Base-by-base conservation (phyloP, 2,329 filamentous ascomycete genomes). In the Lasiodiplodia sp. region DNA sequence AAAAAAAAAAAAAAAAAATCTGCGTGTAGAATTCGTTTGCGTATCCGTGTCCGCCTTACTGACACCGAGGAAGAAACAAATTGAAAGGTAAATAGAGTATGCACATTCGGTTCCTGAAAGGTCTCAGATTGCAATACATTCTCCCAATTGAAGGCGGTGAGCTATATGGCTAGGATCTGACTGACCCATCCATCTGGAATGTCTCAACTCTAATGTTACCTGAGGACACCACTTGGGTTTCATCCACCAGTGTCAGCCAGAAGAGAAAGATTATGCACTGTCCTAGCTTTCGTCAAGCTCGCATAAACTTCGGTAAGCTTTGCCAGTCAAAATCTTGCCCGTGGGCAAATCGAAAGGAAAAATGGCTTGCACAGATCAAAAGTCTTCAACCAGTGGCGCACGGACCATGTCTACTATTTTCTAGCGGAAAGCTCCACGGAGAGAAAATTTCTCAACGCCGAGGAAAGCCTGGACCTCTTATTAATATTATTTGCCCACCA, bases 381-480 rank as follows among this genome's bases (percentile, higher is more conserved):
- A 10, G 57, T 49, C 11, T 58, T 34, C 2, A n/a, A 11, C 18
- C 40, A 38, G 38, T 34, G 5, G 25, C 16, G 57, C 40, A 62
- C 57, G 57, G 57, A 8, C 23, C 37, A 62, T 4, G 25, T n/a
- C 56, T 18, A 25, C 21, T 21, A 21, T 16, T 12, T 56, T 40
- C 56, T 58, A 21, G 55, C 55, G 31, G 34, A 57, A n/a, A 57
- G 18, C 56, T 60, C 38, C 56, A 44, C 37, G 2, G 5, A 21
- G 21, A 60, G 40, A 44, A 44, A 44, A 44, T 44, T 47, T 28
- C 18, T n/a, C 16, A 14, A 18, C 7, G 38, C 56, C 21, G 37
- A 60, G 18, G 21, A 28, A 38, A 4, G 14, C 34, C 56, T 47
- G n/a, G 44, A 8, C 44, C n/a, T 47, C 44, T 21, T 21, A n/a